phyloP scores from a whole-genome alignment of 1,284 basidiomycete genomes.

The Bjerkandera adusta region DNA sequence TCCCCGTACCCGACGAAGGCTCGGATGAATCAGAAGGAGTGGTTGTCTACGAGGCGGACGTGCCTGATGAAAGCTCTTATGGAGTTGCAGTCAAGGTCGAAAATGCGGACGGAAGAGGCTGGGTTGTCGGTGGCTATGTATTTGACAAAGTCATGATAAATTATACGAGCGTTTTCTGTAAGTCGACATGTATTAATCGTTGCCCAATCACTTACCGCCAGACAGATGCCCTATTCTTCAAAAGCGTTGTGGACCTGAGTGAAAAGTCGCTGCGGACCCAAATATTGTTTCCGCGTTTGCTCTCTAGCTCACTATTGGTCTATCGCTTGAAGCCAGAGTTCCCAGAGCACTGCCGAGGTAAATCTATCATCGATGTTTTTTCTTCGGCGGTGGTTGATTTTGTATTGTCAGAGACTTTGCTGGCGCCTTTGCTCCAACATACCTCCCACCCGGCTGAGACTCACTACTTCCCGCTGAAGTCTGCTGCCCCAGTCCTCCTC shows the following conservation, averaged over 20 bases:
- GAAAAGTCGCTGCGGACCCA: constrained; percentile 19
- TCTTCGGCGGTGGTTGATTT: background rate
- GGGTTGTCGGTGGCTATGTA: constrained; percentile 59
- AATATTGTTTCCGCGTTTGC: constrained; percentile 35
- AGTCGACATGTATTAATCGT: constrained; percentile 21
- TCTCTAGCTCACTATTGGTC: constrained; percentile 60
- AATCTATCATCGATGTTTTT: background rate
- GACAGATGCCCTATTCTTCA: constrained; percentile 22
- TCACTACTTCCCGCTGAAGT: constrained; percentile 61
- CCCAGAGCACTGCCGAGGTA: constrained; percentile 19
- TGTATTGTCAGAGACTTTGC: constrained; percentile 44
- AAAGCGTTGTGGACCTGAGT: constrained; percentile 35
- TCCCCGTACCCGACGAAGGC: constrained; percentile 66
- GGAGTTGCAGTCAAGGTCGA: constrained; percentile 49
- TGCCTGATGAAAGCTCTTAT: constrained; percentile 37
- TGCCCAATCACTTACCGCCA: constrained; percentile 4
- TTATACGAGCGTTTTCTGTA: constrained; percentile 43
- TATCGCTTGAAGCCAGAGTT: constrained; percentile 47
- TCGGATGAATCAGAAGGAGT: constrained; percentile 72
- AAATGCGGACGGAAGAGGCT: constrained; percentile 51
- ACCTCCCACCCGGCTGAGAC: constrained; percentile 58
- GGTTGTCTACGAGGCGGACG: constrained; percentile 54
- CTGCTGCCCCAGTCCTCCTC: constrained; percentile 43
- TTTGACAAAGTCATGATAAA: constrained; percentile 29
- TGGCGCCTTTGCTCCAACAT: constrained; percentile 59